Conservation (phyloP, 2,329 filamentous ascomycete species). For the Alternaria triticina region DNA sequence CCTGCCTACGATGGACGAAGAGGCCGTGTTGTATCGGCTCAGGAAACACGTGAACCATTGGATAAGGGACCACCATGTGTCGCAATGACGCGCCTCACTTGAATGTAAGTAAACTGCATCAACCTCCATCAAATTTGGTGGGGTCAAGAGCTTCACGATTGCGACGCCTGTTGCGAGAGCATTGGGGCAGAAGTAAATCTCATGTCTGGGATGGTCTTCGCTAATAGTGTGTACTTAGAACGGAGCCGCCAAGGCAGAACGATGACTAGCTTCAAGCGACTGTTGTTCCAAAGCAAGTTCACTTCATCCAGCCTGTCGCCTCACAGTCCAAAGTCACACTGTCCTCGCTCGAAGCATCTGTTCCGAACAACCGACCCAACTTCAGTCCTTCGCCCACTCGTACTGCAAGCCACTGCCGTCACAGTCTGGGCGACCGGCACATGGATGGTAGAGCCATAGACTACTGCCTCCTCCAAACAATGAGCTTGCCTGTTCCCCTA, state of each 20-base stretch:
- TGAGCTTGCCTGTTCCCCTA: slow-evolving; percentile 29
- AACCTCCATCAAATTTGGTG: neutral
- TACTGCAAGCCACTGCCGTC: neutral
- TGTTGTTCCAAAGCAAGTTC: neutral
- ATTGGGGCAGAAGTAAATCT: neutral
- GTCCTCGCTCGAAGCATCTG: neutral
- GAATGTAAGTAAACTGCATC: neutral
- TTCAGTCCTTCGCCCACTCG: neutral
- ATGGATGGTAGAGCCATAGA: neutral
- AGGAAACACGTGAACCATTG: slow-evolving; percentile 10
- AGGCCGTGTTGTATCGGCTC: slow-evolving; percentile 1
- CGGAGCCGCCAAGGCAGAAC: neutral
- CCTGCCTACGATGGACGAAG: slow-evolving; percentile 4
- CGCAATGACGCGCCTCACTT: neutral
- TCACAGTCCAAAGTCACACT: neutral
- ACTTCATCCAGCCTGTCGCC: neutral
- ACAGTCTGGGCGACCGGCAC: neutral
- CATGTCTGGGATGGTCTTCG: neutral
- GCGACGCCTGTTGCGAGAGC: neutral
- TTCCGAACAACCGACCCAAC: neutral
- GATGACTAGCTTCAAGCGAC: neutral
- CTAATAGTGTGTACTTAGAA: neutral
- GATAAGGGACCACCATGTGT: slow-evolving; percentile 2
- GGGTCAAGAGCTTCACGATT: neutral
- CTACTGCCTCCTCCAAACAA: slow-evolving; percentile 40